phyloP scores from a whole-genome alignment of 768 basidiomycete species.

The Pleurotus djamor region DNA sequence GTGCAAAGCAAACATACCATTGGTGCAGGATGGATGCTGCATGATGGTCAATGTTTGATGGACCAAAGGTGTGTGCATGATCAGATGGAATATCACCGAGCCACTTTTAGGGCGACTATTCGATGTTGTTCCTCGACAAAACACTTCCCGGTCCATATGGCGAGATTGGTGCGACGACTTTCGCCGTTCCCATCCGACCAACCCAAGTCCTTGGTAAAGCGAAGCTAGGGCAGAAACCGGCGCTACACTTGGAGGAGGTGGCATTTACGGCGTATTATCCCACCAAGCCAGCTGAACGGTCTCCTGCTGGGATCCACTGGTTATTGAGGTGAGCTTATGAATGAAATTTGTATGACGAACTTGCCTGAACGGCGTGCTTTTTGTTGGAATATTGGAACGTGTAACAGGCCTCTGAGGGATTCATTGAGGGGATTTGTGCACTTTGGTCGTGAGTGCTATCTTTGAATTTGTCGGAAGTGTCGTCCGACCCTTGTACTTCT shows the following conservation, averaged over 20 bases:
- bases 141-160: conserved; percentile 42
- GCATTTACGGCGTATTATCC: conserved; percentile 70
- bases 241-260: conserved; percentile 57
- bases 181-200: conserved; percentile 41
- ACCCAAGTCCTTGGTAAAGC: conserved; percentile 33
- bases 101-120: neutral
- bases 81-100: too few species aligned
- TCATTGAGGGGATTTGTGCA: conserved; percentile 46
- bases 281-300: conserved; percentile 27
- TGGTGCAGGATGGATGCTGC: too few species aligned
- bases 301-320: conserved; percentile 50
- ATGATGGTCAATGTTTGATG: too few species aligned
- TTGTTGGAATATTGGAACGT: neutral
- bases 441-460: conserved; percentile 39
- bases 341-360: too few species aligned
- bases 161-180: conserved; percentile 58
- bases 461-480: neutral
- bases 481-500: neutral
- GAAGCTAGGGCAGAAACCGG: conserved; percentile 34
- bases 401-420: conserved; percentile 42
- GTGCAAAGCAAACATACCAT: too few species aligned
- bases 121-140: conserved; percentile 43
- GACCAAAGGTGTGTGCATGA: too few species aligned
- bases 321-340: conserved; percentile 50
- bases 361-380: too few species aligned